Evolutionary conservation across 768 basidiomycete species (phyloP).

Genomic region (Collybia sp.): DNA sequence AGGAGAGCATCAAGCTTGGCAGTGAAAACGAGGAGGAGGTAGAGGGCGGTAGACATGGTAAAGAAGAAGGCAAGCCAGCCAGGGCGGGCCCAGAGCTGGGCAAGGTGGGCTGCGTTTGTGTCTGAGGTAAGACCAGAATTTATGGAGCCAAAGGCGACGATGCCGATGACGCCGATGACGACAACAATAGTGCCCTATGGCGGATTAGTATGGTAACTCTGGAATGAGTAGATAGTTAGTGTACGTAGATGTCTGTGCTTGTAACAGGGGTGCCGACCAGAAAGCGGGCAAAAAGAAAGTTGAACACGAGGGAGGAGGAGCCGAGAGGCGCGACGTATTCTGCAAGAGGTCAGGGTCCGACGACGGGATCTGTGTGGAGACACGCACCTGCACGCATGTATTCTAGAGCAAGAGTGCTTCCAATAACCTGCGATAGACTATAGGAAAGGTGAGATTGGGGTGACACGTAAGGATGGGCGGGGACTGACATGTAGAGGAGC

Average conservation of each 20-base stretch:
- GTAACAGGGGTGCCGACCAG: constrained; percentile 85
- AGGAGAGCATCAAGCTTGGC: constrained; percentile 73
- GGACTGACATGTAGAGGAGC: constrained; percentile 82
- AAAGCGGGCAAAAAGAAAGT: constrained; percentile 91
- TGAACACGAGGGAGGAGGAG: constrained; percentile 91
- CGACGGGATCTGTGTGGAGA: background rate
- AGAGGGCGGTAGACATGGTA: constrained; percentile 65
- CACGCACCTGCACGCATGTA: constrained; percentile 78
- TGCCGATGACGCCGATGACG: constrained; percentile 80
- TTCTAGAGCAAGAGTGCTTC: constrained; percentile 81
- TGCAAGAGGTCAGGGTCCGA: constrained; percentile 17
- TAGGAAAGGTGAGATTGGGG: constrained; percentile 7
- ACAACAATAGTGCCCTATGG: constrained; percentile 79
- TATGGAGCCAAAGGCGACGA: constrained; percentile 82
- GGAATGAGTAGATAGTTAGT: no score
- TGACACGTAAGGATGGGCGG: background rate
- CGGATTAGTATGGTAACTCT: no score
- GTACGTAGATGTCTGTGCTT: constrained; percentile 74
- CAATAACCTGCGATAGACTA: constrained; percentile 81
- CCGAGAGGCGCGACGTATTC: constrained; percentile 97
- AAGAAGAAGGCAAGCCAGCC: constrained; percentile 94
- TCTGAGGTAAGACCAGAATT: constrained; percentile 75
- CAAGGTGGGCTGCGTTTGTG: constrained; percentile 71
- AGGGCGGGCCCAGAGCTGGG: constrained; percentile 77
- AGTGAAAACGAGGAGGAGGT: constrained; percentile 62